These are phyloP conservation scores for Orobanche coerulescens DNA, from an alignment of 257 asterid genomes.

Conservation along the genomic window DNA sequence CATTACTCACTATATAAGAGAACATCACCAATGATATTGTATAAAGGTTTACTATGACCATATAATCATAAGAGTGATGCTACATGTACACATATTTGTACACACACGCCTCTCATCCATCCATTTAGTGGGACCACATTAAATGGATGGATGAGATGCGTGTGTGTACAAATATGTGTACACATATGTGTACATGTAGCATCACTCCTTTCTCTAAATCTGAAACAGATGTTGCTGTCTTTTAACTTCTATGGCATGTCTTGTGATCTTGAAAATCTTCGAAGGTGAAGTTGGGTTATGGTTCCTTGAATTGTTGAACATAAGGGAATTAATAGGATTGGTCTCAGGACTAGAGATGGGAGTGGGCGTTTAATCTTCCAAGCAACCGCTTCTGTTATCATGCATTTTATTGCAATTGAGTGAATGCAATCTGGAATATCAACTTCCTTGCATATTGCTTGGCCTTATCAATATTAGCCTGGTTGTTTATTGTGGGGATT, in stretches of 20 bases:
- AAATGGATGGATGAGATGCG: not conserved
- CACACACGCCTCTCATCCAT: too few species aligned
- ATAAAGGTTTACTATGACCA: not conserved
- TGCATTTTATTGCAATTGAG: not conserved
- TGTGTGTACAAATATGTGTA: too few species aligned
- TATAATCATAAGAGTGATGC: not conserved
- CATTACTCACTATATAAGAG: not conserved
- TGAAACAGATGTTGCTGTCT: not conserved
- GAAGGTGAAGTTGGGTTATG: not conserved
- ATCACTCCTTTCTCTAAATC: not conserved
- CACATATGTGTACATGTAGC: too few species aligned
- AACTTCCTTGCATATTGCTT: not conserved
- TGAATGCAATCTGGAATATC: not conserved
- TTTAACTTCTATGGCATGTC: not conserved
- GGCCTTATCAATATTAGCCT: not conserved
- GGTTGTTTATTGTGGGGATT: not conserved
- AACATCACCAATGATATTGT: not conserved
- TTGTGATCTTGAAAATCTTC: not conserved
- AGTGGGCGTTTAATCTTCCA: not conserved
- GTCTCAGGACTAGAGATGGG: not conserved
- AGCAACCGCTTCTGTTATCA: not conserved
- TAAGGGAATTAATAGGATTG: not conserved
- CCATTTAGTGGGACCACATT: too few species aligned
- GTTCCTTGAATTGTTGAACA: not conserved
- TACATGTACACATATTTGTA: too few species aligned